These are phyloP conservation scores for Yamadazyma aaseri DNA, from an alignment of 1,139 yeast genomes.

Conservation along the genomic window DNA sequence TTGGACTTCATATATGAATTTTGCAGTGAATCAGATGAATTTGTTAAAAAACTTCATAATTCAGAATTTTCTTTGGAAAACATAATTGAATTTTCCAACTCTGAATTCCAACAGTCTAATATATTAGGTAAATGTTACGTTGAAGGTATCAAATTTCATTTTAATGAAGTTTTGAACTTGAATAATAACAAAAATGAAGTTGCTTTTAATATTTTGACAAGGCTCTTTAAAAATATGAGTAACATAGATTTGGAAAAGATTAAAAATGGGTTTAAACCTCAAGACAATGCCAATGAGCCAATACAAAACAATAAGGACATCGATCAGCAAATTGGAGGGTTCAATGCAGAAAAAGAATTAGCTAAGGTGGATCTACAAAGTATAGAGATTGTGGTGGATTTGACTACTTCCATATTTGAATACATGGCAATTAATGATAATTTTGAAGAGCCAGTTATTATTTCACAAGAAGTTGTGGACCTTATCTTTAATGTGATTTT, in stretches of 20 bases:
- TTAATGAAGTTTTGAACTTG: slow-evolving; percentile 42
- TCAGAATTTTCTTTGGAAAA: slow-evolving; percentile 10
- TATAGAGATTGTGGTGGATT: slow-evolving; percentile 69
- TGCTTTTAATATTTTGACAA: slow-evolving; percentile 22
- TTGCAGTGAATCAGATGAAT: slow-evolving; percentile 61
- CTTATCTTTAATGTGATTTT: slow-evolving; percentile 31
- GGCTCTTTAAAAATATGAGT: slow-evolving; percentile 27
- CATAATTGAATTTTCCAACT: slow-evolving; percentile 12
- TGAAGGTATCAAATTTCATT: slow-evolving; percentile 62
- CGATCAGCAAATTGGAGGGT: slow-evolving; percentile 26
- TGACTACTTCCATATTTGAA: slow-evolving; percentile 75
- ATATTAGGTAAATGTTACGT: slow-evolving; percentile 50
- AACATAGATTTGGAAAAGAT: slow-evolving; percentile 44
- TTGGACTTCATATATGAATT: slow-evolving; percentile 67
- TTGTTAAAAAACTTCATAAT: slow-evolving; percentile 35
- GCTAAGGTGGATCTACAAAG: slow-evolving; percentile 60
- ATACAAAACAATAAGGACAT: slow-evolving; percentile 31
- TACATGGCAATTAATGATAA: slow-evolving; percentile 36
- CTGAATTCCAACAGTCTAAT: slow-evolving; percentile 25
- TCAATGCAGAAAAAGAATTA: slow-evolving; percentile 32
- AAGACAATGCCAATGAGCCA: slow-evolving; percentile 42
- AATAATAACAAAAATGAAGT: slow-evolving; percentile 21
- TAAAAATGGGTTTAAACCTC: slow-evolving; percentile 27
- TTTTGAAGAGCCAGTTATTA: slow-evolving; percentile 20
- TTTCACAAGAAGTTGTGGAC: slow-evolving; percentile 23